Evolutionary conservation across 768 basidiomycete genomes (phyloP).

Genomic region (Chalciporus chontae): DNA sequence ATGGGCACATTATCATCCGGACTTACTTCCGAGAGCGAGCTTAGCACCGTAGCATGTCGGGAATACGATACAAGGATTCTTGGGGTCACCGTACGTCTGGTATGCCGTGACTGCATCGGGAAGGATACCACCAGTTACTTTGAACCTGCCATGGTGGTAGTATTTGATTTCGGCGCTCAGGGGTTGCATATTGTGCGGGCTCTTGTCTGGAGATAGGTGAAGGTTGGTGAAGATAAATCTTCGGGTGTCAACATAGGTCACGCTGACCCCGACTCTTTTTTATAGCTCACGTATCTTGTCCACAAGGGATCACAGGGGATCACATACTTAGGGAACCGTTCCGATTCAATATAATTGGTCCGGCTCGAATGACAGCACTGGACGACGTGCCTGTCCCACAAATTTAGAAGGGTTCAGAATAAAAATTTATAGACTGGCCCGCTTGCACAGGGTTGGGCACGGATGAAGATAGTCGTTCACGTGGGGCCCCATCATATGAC

Average conservation of each 20-base stretch:
- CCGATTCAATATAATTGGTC: neutral
- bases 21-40: slow-evolving; percentile 42
- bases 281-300: slow-evolving; percentile 1
- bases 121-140: slow-evolving; percentile 47
- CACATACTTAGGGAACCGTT: no score
- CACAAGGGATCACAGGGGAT: neutral
- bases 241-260: neutral
- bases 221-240: neutral
- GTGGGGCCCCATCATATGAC: neutral
- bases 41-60: slow-evolving; percentile 57
- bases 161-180: slow-evolving; percentile 34
- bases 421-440: neutral
- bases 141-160: slow-evolving; percentile 56
- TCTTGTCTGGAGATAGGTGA: neutral
- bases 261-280: neutral
- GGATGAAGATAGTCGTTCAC: no score
- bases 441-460: no score
- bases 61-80: slow-evolving; percentile 56
- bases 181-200: slow-evolving; percentile 8
- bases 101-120: slow-evolving; percentile 58
- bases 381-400: neutral
- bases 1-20: neutral
- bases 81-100: slow-evolving; percentile 50
- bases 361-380: neutral
- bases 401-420: neutral